These are phyloP conservation scores for Fusarium camptoceras DNA, from an alignment of 2,329 filamentous ascomycete genomes.

Conservation along the genomic window DNA sequence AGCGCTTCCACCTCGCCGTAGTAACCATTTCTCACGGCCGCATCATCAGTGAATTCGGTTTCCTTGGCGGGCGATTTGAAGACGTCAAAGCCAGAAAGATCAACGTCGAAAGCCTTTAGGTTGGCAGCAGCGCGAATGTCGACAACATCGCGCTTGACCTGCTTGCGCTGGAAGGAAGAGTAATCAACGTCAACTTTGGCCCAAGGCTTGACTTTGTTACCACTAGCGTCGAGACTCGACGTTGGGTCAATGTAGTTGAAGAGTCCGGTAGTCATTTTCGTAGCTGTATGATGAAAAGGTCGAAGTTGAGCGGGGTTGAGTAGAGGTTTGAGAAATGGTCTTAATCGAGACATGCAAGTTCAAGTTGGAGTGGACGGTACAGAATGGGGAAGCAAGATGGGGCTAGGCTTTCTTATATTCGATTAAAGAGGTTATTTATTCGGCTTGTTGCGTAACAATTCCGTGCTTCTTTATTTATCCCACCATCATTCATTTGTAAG, in stretches of 20 bases:
- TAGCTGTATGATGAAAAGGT: background rate
- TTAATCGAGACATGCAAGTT: slow-evolving; percentile 11
- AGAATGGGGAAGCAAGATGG: background rate
- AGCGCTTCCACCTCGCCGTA: slow-evolving; percentile 71
- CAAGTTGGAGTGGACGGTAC: background rate
- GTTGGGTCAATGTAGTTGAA: slow-evolving; percentile 36
- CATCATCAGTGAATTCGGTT: slow-evolving; percentile 67
- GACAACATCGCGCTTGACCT: slow-evolving; percentile 35
- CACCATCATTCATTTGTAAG: slow-evolving; percentile 22
- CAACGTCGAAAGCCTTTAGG: slow-evolving; percentile 36
- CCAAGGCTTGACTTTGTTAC: slow-evolving; percentile 36
- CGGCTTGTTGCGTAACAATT: slow-evolving; percentile 19
- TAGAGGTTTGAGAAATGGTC: background rate
- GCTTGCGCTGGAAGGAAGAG: slow-evolving; percentile 36
- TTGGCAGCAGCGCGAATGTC: slow-evolving; percentile 39
- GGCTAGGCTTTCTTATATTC: background rate
- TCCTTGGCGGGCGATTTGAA: slow-evolving; percentile 56
- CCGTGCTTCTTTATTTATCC: slow-evolving; percentile 15
- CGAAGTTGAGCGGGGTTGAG: slow-evolving; percentile 14
- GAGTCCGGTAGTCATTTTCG: slow-evolving; percentile 35
- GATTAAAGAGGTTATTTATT: background rate
- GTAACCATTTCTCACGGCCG: slow-evolving; percentile 65
- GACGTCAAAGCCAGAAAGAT: slow-evolving; percentile 44
- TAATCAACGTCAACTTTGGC: slow-evolving; percentile 42
- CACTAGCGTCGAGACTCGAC: slow-evolving; percentile 24